Percentiles rank a stretch among this genome's conserved stretches.
Evolutionary conservation across 2,329 filamentous ascomycete species (phyloP).

Genomic region (Drechmeria coniospora): DNA sequence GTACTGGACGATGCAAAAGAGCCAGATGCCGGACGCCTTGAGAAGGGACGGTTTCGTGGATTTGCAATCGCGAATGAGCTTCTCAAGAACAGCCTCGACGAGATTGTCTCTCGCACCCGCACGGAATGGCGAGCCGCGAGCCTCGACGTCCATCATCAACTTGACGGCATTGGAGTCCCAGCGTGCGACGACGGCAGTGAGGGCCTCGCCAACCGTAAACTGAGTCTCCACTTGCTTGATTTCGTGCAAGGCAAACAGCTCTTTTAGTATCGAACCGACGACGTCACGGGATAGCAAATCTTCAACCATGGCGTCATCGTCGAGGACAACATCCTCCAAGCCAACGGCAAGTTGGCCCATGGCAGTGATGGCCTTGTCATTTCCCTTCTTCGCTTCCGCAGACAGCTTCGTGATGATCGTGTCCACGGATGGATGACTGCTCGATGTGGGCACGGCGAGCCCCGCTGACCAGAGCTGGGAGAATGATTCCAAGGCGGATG

Average conservation of each 20-base stretch:
- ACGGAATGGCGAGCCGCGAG: constrained; percentile 17
- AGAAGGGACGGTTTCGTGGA: constrained; percentile 77
- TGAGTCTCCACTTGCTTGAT: constrained; percentile 76
- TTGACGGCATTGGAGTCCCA: constrained; percentile 74
- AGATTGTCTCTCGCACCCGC: constrained; percentile 24
- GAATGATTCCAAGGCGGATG: constrained; percentile 28
- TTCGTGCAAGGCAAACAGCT: constrained; percentile 65
- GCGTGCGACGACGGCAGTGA: constrained; percentile 60
- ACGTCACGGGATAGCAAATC: constrained; percentile 15
- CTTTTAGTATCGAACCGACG: constrained; percentile 44
- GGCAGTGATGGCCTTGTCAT: constrained; percentile 67
- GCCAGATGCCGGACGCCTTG: constrained; percentile 90
- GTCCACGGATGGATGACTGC: constrained; percentile 16
- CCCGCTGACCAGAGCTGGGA: constrained; percentile 31
- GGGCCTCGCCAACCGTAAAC: constrained; percentile 78
- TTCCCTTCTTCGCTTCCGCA: constrained; percentile 59
- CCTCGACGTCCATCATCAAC: constrained; percentile 61
- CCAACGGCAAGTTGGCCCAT: constrained; percentile 64
- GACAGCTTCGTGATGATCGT: constrained; percentile 47
- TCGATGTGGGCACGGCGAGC: constrained; percentile 18
- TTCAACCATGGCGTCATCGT: constrained; percentile 8
- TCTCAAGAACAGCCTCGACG: constrained; percentile 47
- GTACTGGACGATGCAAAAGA: constrained; percentile 81
- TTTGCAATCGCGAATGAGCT: constrained; percentile 61
- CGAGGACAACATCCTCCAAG: constrained; percentile 12